Conservation (phyloP, 2,329 filamentous ascomycete species). For the Fusarium tricinctum region DNA sequence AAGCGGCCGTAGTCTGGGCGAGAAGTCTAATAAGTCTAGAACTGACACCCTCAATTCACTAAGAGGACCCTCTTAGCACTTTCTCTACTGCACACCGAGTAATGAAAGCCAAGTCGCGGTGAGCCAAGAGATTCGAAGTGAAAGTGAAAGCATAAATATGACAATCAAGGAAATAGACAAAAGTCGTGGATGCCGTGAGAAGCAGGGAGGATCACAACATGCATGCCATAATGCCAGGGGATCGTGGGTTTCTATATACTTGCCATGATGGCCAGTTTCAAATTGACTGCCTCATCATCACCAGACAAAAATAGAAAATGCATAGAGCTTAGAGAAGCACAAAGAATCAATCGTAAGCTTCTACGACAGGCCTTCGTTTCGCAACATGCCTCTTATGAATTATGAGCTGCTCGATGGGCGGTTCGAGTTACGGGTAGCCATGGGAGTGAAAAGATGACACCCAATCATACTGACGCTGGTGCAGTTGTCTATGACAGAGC, state of each 20-base stretch:
- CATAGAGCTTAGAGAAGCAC: slow-evolving; percentile 17
- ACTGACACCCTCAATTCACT: slow-evolving; percentile 41
- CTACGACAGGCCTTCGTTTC: slow-evolving; percentile 34
- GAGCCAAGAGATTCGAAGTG: slow-evolving; percentile 29
- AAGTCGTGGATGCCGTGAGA: slow-evolving; percentile 14
- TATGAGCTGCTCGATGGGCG: slow-evolving; percentile 17
- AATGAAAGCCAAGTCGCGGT: slow-evolving; percentile 41
- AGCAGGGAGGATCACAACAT: slow-evolving; percentile 26
- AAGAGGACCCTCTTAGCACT: slow-evolving; percentile 36
- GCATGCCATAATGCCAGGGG: slow-evolving; percentile 22
- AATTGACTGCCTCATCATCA: slow-evolving; percentile 6
- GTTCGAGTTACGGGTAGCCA: slow-evolving; percentile 15
- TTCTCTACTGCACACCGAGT: slow-evolving; percentile 29
- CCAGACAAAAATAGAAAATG: slow-evolving; percentile 28
- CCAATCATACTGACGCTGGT: slow-evolving; percentile 39
- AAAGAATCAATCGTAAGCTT: slow-evolving; percentile 20
- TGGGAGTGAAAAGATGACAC: slow-evolving; percentile 11
- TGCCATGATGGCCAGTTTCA: slow-evolving; percentile 21
- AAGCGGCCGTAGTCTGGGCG: slow-evolving; percentile 39
- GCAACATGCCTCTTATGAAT: slow-evolving; percentile 16
- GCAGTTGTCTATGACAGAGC: slow-evolving; percentile 42
- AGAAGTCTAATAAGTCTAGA: slow-evolving; percentile 48
- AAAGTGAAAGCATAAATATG: slow-evolving; percentile 18
- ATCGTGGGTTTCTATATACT: slow-evolving; percentile 43
- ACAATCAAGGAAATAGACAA: slow-evolving; percentile 27